Percentiles rank a stretch among this genome's conserved stretches.
Conservation (phyloP, 805 yeast genomes). For the Spathaspora arborariae region DNA sequence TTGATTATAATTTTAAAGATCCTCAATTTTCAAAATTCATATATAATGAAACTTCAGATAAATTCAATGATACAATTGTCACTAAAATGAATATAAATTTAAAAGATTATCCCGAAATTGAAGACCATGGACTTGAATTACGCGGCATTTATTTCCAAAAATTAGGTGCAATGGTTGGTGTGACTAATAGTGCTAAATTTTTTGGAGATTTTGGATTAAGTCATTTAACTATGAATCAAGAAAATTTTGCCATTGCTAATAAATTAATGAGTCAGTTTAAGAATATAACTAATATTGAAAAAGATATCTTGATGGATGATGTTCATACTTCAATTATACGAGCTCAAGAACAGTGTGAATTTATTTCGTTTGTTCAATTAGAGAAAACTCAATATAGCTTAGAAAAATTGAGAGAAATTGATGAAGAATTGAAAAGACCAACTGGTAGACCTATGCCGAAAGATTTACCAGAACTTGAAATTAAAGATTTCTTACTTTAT, state of each 20-base stretch:
- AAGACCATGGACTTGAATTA: conserved; percentile 48
- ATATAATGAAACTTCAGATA: conserved; percentile 9
- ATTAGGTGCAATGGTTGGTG: conserved; percentile 57
- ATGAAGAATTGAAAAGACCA: conserved; percentile 69
- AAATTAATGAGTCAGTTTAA: conserved; percentile 40
- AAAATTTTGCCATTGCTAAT: conserved; percentile 43
- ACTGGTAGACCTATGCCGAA: conserved; percentile 69
- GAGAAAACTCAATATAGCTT: conserved; percentile 53
- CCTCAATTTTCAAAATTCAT: conserved; percentile 14
- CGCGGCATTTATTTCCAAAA: conserved; percentile 65
- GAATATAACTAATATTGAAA: conserved; percentile 38
- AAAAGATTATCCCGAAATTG: conserved; percentile 44
- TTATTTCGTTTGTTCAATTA: conserved; percentile 62
- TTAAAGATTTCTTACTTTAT: conserved; percentile 60
- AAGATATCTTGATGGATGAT: conserved; percentile 35
- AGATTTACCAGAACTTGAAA: conserved; percentile 49
- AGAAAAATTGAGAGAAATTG: conserved; percentile 57
- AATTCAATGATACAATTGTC: conserved; percentile 29
- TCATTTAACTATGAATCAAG: conserved; percentile 44
- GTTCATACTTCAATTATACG: conserved; percentile 32
- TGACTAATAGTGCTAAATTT: conserved; percentile 63
- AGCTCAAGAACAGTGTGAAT: conserved; percentile 59
- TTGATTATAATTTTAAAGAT: conserved; percentile 21
- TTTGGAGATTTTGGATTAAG: conserved; percentile 60
- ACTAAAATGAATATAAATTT: conserved; percentile 28